Base-by-base conservation (phyloP, 176 grass and related monocot genomes). In the Carex pumila region DNA sequence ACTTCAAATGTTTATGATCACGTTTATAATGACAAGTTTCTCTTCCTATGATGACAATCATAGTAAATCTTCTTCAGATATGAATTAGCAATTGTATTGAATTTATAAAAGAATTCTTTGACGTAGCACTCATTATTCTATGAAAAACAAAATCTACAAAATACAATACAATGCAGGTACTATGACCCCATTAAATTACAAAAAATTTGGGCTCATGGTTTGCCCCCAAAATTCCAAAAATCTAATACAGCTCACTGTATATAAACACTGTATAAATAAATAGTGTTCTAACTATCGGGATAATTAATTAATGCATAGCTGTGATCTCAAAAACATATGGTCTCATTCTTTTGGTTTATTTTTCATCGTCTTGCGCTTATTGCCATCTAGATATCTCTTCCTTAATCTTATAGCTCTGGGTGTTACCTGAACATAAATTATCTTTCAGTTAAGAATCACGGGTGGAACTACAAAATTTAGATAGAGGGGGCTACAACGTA, bases 331-430 rank as follows among this genome's bases (percentile, higher is more conserved):
- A 67, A 61, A 85, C 50, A 81, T 3, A 63, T 14, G 77, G 37
- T 43, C 65, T 92, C 87, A 95, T 72, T 88, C 65, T 81, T 89
- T 93, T 19, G 78, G 74, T 71, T 99, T 99, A 81, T 92, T 86
- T 90, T 91, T 95, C 93, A 99, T 95, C 96, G 92, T 90, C 93
- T 95, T 99, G n/a, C 96, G 93, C 58, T 95, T 99, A 8, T 83
- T 99, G 65, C 89, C 89, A 79, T 99, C 93, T 11, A 95, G 90
- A 79, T 95, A 99, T 90, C 88, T 93, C 85, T 99, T 99, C 81
- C 96, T 86, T 79, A 99, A 88, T 65, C 93, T 88, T 66, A 99
- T 79, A 14, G 88, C 85, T 90, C 89, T 99, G 57, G 96, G 96
- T 85, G 96, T 99, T 86, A 99, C 96, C 96, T 95, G 87, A 68